Base-by-base conservation (phyloP, 768 basidiomycete species). In the Rhizopogon sp. region DNA sequence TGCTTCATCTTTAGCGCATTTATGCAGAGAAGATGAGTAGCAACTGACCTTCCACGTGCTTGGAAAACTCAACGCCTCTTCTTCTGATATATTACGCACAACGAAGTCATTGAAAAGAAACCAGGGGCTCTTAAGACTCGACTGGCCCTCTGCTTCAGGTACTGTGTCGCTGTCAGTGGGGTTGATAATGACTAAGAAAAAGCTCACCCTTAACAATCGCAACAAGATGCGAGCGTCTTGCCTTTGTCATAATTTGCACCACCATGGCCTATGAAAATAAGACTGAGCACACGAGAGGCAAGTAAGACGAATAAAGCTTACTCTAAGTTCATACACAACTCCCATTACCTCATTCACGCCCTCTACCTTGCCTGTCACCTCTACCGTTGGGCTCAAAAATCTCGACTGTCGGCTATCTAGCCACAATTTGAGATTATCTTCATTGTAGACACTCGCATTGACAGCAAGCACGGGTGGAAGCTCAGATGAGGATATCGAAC, bases 61-160 rank as follows among this genome's bases (percentile, higher is more conserved):
- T 8, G 88, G 84, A 64, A 97, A 94, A 63, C 87, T 85, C 56
- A 98, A 70, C 1, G 91, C 96, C 62, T 98, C 94, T 35, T 85
- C 79, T 69, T 96, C 90, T 2, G 87, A 75, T 31, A 98, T 83
- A 54, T 90, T 90, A 46, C 78, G 77, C 11, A 99, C 97, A 1
- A 85, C 78, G 64, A 99, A 99, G 65, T 99, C 97, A 64, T 99
- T 99, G 83, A 98, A 98, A 53, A 98, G 70, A 63, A 88, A 88
- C 97, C 97, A 99, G 1, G 84, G 82, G 52, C 82, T 84, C 22
- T 60, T 63, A 17, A 60, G 60, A 51, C 75, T 70, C 1, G 65
- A 54, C 10, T 73, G 64, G 7, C 64, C 68, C 63, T 86, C 84
- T 1, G 81, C 81, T 54, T 87, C 84, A 0, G 90, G 90, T 39